Evolutionary conservation across 2,329 filamentous ascomycete species (phyloP).

Genomic region (Penicillium sp.): DNA sequence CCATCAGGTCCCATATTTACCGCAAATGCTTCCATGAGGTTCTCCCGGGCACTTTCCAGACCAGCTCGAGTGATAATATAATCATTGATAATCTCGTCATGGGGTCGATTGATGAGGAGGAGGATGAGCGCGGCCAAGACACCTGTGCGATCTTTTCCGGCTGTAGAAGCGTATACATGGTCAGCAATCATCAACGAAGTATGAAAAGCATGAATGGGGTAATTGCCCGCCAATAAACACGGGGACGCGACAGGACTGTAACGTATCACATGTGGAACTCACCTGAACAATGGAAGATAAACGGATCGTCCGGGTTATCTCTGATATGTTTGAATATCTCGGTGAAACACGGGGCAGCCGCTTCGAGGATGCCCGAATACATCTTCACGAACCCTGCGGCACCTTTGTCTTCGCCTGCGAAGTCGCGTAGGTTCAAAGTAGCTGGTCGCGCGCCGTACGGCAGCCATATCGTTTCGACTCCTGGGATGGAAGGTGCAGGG

Average conservation of each 20-base stretch:
- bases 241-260: background rate
- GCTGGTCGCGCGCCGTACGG: constrained; percentile 52
- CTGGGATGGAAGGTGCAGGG: constrained; percentile 53
- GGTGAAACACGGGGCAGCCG: constrained; percentile 58
- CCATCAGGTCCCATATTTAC: constrained; percentile 16
- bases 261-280: background rate
- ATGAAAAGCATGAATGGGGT: too few relatives aligned
- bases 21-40: constrained; percentile 20
- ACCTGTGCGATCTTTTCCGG: constrained; percentile 77
- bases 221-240: background rate
- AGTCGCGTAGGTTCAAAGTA: constrained; percentile 21
- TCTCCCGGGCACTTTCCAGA: constrained; percentile 26
- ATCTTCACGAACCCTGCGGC: constrained; percentile 65
- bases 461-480: constrained; percentile 54
- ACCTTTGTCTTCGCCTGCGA: constrained; percentile 53
- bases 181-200: background rate
- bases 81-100: constrained; percentile 61
- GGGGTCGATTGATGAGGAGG: constrained; percentile 59
- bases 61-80: constrained; percentile 50
- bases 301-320: constrained; percentile 46
- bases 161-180: constrained; percentile 42
- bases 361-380: constrained; percentile 67
- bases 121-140: constrained; percentile 68
- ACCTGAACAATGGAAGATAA: constrained; percentile 64
- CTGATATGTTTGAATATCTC: constrained; percentile 62